phyloP scores from a whole-genome alignment of 495 filamentous ascomycete genomes.

The Penicillium lagena region DNA sequence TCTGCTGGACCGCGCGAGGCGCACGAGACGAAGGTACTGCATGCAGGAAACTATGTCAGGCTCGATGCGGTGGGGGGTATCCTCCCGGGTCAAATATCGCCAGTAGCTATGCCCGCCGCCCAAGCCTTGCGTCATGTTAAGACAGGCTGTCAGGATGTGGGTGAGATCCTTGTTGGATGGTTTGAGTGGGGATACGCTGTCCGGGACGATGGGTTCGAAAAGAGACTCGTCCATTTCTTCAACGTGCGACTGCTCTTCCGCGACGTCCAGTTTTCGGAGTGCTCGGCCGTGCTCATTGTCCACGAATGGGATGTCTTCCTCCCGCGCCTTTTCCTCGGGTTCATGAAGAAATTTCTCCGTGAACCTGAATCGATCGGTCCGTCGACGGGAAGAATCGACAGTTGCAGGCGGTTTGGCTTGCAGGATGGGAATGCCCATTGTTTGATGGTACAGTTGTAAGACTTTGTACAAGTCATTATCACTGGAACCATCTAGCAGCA shows the following conservation, averaged over 20 bases:
- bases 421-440: slow-evolving; percentile 59
- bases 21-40: slow-evolving; percentile 61
- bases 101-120: slow-evolving; percentile 57
- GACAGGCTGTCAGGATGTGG: slow-evolving; percentile 57
- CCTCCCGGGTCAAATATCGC: slow-evolving; percentile 53
- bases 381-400: background rate
- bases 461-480: slow-evolving; percentile 61
- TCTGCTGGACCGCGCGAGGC: slow-evolving; percentile 51
- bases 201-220: slow-evolving; percentile 26
- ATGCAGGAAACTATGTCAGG: slow-evolving; percentile 68
- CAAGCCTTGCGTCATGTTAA: slow-evolving; percentile 21
- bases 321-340: background rate
- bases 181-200: slow-evolving; percentile 19
- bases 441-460: slow-evolving; percentile 66
- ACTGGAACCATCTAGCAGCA: slow-evolving; percentile 55
- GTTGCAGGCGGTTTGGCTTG: slow-evolving; percentile 12
- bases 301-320: slow-evolving; percentile 29
- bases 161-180: slow-evolving; percentile 66
- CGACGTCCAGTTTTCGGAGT: slow-evolving; percentile 1
- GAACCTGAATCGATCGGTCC: no score
- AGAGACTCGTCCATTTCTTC: slow-evolving; percentile 17
- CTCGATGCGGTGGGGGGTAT: slow-evolving; percentile 37
- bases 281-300: slow-evolving; percentile 12
- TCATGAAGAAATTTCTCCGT: no score
- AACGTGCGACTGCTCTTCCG: slow-evolving; percentile 1